Conservation (phyloP, 169 alveolate genomes). For the Cryptosporidium meleagridis region DNA sequence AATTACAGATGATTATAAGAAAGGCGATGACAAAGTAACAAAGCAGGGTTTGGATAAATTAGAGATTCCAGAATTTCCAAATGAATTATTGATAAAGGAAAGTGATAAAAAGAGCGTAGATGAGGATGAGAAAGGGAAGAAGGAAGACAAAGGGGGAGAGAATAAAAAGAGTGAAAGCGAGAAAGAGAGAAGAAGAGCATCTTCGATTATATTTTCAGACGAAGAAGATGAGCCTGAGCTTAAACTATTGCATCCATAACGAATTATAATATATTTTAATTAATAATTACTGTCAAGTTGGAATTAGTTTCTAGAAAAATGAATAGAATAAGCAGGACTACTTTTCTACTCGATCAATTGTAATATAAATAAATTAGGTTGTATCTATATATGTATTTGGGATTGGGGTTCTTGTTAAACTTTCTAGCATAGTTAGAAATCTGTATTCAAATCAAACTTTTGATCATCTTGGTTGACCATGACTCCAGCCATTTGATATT, state of each 20-base stretch:
- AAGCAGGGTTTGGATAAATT: background rate
- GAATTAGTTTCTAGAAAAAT: too few relatives aligned
- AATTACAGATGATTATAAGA: background rate
- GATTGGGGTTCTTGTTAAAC: background rate
- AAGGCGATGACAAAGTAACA: background rate
- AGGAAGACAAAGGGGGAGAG: background rate
- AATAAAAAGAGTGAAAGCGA: background rate
- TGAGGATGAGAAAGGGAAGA: background rate
- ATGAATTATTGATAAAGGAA: background rate
- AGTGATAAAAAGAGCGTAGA: background rate
- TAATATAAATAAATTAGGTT: too few relatives aligned
- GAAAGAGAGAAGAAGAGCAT: constrained; percentile 12
- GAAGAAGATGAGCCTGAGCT: constrained; percentile 59
- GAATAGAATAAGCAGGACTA: too few relatives aligned
- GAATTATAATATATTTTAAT: background rate
- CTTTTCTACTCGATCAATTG: too few relatives aligned
- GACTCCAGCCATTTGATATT: constrained; percentile 97
- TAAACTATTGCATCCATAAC: constrained; percentile 41
- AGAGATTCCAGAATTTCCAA: constrained; percentile 15
- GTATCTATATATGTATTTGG: too few relatives aligned
- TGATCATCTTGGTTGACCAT: constrained; percentile 87
- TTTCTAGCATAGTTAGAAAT: constrained; percentile 75
- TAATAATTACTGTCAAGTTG: too few relatives aligned
- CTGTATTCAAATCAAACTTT: constrained; percentile 81
- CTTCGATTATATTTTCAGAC: constrained; percentile 53